Conservation (phyloP, 2,329 filamentous ascomycete species). For the Tothia fuscella region DNA sequence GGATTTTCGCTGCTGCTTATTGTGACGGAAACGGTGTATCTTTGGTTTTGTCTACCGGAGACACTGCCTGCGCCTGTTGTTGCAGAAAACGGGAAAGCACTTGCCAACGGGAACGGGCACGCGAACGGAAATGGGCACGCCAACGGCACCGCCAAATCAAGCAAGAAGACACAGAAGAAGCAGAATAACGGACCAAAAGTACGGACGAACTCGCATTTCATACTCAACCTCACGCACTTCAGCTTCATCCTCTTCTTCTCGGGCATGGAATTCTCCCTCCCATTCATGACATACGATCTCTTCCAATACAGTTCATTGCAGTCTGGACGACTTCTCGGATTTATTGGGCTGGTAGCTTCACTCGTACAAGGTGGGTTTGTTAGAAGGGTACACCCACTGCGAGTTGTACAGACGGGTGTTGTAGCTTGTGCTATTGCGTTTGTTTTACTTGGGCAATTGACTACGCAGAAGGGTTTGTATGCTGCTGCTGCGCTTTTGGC, state of each 20-base stretch:
- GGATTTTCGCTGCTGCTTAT: conserved; percentile 78
- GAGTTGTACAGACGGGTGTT: conserved; percentile 70
- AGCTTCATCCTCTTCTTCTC: conserved; percentile 93
- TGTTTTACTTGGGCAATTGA: conserved; percentile 59
- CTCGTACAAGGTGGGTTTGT: conserved; percentile 90
- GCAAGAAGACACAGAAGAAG: conserved; percentile 15
- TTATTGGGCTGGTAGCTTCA: conserved; percentile 81
- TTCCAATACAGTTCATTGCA: conserved; percentile 70
- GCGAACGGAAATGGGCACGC: conserved; percentile 12
- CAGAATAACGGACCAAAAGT: conserved; percentile 14
- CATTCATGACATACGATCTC: conserved; percentile 94
- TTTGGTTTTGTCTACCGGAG: conserved; percentile 77
- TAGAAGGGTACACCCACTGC: conserved; percentile 67
- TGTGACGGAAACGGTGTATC: conserved; percentile 73
- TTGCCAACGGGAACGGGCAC: conserved; percentile 15
- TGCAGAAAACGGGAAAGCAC: conserved; percentile 2
- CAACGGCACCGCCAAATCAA: conserved; percentile 13
- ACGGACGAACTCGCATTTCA: conserved; percentile 68
- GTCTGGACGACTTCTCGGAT: conserved; percentile 78
- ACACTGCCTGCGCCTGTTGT: conserved; percentile 51
- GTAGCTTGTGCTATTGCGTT: conserved; percentile 69
- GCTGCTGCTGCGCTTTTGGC: conserved; percentile 72
- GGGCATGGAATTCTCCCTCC: conserved; percentile 93
- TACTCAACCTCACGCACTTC: conserved; percentile 80
- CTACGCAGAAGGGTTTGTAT: conserved; percentile 61